Conservation (phyloP, 805 yeast genomes). For the Jamesozyma gamospora region DNA sequence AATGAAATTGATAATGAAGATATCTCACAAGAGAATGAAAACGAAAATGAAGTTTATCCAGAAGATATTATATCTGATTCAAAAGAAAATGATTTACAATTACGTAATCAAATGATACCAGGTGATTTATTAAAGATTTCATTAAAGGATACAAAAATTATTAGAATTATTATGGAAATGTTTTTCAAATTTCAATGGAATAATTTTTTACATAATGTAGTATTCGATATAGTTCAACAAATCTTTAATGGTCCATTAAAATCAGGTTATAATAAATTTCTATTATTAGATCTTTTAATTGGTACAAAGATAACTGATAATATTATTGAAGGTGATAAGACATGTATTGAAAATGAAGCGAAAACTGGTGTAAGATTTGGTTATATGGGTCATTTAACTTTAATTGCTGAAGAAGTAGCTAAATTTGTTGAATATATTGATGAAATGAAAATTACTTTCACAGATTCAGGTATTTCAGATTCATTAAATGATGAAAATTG, state of each 20-base stretch:
- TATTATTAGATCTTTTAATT: constrained; percentile 51
- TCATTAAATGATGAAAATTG: constrained; percentile 36
- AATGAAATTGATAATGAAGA: neutral
- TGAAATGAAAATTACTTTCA: constrained; percentile 26
- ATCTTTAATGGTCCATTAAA: constrained; percentile 64
- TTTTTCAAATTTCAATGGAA: constrained; percentile 72
- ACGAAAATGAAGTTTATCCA: constrained; percentile 8
- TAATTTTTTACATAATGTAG: constrained; percentile 74
- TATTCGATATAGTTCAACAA: constrained; percentile 73
- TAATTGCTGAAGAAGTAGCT: constrained; percentile 92
- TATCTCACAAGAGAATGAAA: constrained; percentile 4
- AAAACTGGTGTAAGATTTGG: constrained; percentile 66
- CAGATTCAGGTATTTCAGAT: constrained; percentile 16
- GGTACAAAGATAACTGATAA: constrained; percentile 47
- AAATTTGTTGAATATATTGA: constrained; percentile 53
- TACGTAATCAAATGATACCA: constrained; percentile 45
- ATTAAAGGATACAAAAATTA: constrained; percentile 50
- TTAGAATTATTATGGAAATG: constrained; percentile 50
- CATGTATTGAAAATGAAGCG: constrained; percentile 51
- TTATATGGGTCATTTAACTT: constrained; percentile 89
- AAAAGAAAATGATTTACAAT: constrained; percentile 18
- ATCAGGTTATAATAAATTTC: constrained; percentile 58
- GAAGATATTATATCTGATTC: constrained; percentile 19
- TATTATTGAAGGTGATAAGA: constrained; percentile 53
- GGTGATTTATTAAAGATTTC: constrained; percentile 68